Evolutionary conservation across 2,329 filamentous ascomycete genomes (phyloP), one percentile per base, ranked within the genome.

Genomic region (Epichloe hybrida): DNA sequence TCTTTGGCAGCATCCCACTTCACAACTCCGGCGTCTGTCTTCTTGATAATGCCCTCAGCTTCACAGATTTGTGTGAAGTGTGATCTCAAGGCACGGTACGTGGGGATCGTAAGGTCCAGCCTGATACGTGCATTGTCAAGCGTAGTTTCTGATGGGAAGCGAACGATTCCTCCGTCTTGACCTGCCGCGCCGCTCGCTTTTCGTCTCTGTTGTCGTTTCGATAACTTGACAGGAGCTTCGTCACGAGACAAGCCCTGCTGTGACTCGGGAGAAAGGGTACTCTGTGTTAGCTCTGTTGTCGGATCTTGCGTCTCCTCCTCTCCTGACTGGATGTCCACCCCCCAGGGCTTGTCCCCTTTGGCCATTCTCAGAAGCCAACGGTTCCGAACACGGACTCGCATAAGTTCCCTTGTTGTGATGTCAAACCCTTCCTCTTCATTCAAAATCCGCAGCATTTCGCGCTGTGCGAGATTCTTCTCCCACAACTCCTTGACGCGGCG

Each of bases 61-160:
- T 80, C 74, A 60, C 87, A 91, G 13, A 93, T 86, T 9, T 68
- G 69, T 57, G 83, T 77, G 56, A 89, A 93, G 31, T 77, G 75
- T 46, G 80, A 72, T 34, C 87, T 77, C 15, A 88, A 65, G 52
- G 78, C 68, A 35, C 73, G 74, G 62, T 93, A 93, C 41, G 77
- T 69, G 1, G 72, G 65, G 46, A 75, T 77, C 59, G 84, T 78
- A 36, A 94, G 70, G 38, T 69, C 72, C 31, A 94, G 70, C 53
- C 82, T 84, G 12, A 74, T 73, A 61, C 88, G 87, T 60, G 84
- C 83, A 65, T 91, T 85, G 56, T 87, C 83, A 52, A 93, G 77
- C 0, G 86, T 90, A 12, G 84, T 90, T 64, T 93, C 87, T 0
- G 86, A 91, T 1, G 85, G 85, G 55, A 88, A 93, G 21, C 87